Base-by-base conservation (phyloP, 192 early-diverging fungal species). In the Linnemannia hyalina region DNA sequence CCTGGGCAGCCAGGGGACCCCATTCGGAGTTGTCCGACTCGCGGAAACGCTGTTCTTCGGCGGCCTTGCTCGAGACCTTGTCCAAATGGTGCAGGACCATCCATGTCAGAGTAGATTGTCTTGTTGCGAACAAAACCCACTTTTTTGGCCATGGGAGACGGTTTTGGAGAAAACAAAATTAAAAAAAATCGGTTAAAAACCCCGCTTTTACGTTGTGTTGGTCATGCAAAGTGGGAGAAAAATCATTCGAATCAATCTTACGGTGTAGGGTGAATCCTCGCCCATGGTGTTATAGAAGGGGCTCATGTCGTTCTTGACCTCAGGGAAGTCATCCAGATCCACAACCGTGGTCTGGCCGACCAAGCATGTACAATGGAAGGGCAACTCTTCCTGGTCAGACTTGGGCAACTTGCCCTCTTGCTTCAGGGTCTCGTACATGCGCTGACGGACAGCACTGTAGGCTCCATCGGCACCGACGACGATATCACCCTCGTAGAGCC, bases 381-480 rank as follows among this genome's bases (percentile, higher is more conserved):
- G 60, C 11, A 65, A 32, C 10, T 65, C 60, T 15, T 65, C 60
- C 1, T 42, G 18, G 26, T 82, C 80, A 22, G 68, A 42, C 4
- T 16, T 10, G 2, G 80, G 80, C 13, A 82, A 23, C 6, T 32
- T 40, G 8, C 38, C 54, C 23, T 57, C 35, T 20, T 76, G 36
- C 4, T 63, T 46, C 54, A 82, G 35, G 29, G 36, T 4, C 42
- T 76, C 26, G 29, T 72, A 82, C 40, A 82, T n/a, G 0, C 68
- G n/a, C 40, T 76, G 68, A 47, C 85, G 80, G 3, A 88, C 76
- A 4, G 46, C 69, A 52, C 80, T 82, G 23, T 78, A 77, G 7
- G 78, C 76, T 41, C 85, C 85, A 70, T 89, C 89, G 1, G 80
- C 78, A 29, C 84, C 88, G 0, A 89, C 81, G n/a, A 89, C 47